A percentile compares a stretch with the other conserved stretches of the same genome.
phyloP scores from a whole-genome alignment of 2,329 filamentous ascomycete species.

The Furcasterigmium sp. region DNA sequence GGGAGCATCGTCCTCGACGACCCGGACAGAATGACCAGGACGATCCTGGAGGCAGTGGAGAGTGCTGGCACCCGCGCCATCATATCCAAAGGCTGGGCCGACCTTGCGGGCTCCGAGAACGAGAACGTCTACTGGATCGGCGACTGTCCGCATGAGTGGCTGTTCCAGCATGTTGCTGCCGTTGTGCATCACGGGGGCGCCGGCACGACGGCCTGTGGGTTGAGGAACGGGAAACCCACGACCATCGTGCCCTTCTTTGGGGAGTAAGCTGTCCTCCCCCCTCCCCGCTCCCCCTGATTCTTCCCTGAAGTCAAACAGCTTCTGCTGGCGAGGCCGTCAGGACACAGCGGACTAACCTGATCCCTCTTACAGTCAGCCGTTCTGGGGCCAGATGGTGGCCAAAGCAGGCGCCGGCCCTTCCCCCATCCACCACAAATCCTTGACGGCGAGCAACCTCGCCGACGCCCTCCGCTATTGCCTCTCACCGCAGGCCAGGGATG shows the following conservation, averaged over 20 bases:
- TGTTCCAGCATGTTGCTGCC: slow-evolving; percentile 10
- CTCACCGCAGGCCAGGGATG: slow-evolving; percentile 10
- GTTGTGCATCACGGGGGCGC: slow-evolving; percentile 11
- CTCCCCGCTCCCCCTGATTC: too few relatives aligned
- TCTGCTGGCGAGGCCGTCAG: too few relatives aligned
- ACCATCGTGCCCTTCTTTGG: slow-evolving; percentile 10
- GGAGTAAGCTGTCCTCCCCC: slow-evolving; percentile 8
- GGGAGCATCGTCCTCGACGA: slow-evolving; percentile 62
- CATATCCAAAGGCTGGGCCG: slow-evolving; percentile 9
- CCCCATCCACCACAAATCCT: slow-evolving; percentile 27
- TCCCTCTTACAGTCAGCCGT: slow-evolving; percentile 24
- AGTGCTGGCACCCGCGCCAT: slow-evolving; percentile 7
- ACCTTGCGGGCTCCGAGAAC: slow-evolving; percentile 5
- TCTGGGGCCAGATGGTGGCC: slow-evolving; percentile 34
- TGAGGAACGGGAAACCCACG: slow-evolving; percentile 8
- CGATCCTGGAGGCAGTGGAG: not conserved
- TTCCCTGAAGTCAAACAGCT: too few relatives aligned
- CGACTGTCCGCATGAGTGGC: slow-evolving; percentile 10
- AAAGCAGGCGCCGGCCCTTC: slow-evolving; percentile 31
- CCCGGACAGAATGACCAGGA: slow-evolving; percentile 39
- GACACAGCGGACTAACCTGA: too few relatives aligned
- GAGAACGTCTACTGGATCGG: slow-evolving; percentile 8
- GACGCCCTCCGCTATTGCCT: slow-evolving; percentile 27
- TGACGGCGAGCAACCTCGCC: slow-evolving; percentile 25
- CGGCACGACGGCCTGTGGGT: slow-evolving; percentile 7